Percentiles rank a stretch among this genome's conserved stretches.
Conservation (phyloP, 257 asterid species). For the Gynochthodes officinalis region DNA sequence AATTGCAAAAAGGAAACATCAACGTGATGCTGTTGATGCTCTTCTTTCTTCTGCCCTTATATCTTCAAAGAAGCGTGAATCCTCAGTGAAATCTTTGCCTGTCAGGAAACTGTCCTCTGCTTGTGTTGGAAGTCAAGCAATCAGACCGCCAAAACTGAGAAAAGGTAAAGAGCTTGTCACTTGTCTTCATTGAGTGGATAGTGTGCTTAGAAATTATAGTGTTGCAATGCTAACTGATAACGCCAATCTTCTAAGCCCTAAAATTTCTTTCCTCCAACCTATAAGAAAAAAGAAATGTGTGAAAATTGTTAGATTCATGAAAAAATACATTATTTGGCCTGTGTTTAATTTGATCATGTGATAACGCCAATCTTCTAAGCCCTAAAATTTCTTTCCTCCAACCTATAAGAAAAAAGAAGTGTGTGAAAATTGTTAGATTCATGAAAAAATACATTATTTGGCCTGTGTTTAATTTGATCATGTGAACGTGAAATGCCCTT, state of each 20-base stretch:
- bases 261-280: neutral
- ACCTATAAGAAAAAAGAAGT: neutral
- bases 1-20: slow-evolving; percentile 64
- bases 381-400: neutral
- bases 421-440: neutral
- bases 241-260: too few species aligned
- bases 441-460: too few species aligned
- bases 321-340: too few species aligned
- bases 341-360: too few species aligned
- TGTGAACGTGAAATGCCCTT: neutral
- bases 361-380: too few species aligned
- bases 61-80: slow-evolving; percentile 70
- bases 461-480: too few species aligned
- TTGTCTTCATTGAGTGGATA: neutral
- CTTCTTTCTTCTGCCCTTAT: slow-evolving; percentile 89
- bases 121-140: slow-evolving; percentile 24
- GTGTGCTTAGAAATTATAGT: neutral
- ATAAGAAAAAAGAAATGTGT: neutral
- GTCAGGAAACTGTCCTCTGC: slow-evolving; percentile 37
- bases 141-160: slow-evolving; percentile 51
- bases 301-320: neutral
- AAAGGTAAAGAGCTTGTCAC: slow-evolving; percentile 30
- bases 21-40: slow-evolving; percentile 91
- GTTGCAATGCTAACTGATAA: too few species aligned
- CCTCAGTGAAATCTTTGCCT: slow-evolving; percentile 43